Conservation (phyloP, 176 grass and related monocot species). For the Lolium multiflorum region DNA sequence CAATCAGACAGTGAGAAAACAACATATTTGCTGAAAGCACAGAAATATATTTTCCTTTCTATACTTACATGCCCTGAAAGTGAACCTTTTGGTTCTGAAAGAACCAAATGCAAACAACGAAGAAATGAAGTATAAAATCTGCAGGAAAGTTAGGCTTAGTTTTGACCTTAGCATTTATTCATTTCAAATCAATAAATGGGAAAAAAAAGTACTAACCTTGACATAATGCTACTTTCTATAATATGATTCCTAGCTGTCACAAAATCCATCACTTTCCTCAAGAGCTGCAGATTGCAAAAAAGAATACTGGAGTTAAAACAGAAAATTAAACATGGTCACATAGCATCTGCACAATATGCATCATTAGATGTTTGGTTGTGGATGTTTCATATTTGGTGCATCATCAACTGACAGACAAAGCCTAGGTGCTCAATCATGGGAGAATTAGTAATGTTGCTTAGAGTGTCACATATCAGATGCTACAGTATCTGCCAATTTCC, state of each 20-base stretch:
- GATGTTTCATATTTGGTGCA: background rate
- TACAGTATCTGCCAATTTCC: constrained; percentile 25
- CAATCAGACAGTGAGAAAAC: constrained; percentile 13
- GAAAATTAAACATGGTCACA: constrained; percentile 24
- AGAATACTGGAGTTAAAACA: constrained; percentile 31
- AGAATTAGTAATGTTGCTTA: constrained; percentile 23
- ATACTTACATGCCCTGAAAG: constrained; percentile 91
- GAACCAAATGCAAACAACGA: constrained; percentile 82
- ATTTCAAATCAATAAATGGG: constrained; percentile 27
- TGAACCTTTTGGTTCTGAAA: constrained; percentile 78
- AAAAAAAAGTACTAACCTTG: constrained; percentile 64
- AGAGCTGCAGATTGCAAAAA: constrained; percentile 57
- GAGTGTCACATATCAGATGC: constrained; percentile 12
- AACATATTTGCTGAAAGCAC: constrained; percentile 20
- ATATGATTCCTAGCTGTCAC: constrained; percentile 75
- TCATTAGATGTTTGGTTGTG: constrained; percentile 1
- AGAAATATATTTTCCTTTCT: constrained; percentile 28
- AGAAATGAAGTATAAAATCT: constrained; percentile 83
- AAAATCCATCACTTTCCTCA: constrained; percentile 96
- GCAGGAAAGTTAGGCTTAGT: constrained; percentile 42
- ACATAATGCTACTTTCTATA: constrained; percentile 77
- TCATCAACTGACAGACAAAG: constrained; percentile 20
- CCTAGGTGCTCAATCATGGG: constrained; percentile 4
- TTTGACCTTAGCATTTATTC: constrained; percentile 36
- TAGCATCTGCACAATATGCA: constrained; percentile 5